phyloP scores from a whole-genome alignment of 352 stramenopile species.

The Pythium phragmiticola region DNA sequence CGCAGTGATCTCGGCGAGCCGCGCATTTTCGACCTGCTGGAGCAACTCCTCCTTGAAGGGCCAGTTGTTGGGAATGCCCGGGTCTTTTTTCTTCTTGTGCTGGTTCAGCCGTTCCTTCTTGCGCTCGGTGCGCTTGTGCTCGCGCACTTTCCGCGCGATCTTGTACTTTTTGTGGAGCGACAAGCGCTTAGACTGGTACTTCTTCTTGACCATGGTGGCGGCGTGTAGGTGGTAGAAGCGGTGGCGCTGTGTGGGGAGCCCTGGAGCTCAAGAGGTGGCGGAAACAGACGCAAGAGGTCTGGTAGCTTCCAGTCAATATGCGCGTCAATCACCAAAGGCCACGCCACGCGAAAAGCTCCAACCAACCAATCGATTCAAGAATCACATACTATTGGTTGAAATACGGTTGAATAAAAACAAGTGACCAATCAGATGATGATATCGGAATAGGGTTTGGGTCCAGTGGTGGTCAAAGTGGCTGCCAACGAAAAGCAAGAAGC shows the following conservation, averaged over 20 bases:
- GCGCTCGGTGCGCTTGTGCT: constrained; percentile 94
- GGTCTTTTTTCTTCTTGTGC: constrained; percentile 96
- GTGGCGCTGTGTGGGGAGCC: no score
- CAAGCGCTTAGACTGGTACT: constrained; percentile 96
- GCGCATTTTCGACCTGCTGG: constrained; percentile 75
- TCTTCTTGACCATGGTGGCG: constrained; percentile 98
- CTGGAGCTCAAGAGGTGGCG: no score
- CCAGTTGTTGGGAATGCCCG: constrained; percentile 98
- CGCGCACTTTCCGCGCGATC: constrained; percentile 88
- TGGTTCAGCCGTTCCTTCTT: constrained; percentile 90
- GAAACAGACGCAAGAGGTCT: background rate
- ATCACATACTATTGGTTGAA: constrained; percentile 18
- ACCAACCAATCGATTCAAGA: constrained; percentile 35
- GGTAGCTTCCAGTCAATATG: constrained; percentile 24
- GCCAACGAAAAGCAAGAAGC: constrained; percentile 16
- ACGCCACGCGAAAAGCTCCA: constrained; percentile 13
- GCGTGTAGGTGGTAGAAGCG: background rate
- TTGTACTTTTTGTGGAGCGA: constrained; percentile 99
- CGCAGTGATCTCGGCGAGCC: constrained; percentile 68
- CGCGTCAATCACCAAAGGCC: constrained; percentile 16
- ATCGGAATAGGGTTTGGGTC: constrained; percentile 9
- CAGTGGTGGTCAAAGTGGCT: constrained; percentile 21
- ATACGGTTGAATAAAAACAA: background rate
- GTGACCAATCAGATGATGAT: constrained; percentile 17
- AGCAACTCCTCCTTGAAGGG: constrained; percentile 97